A percentile compares a stretch with the other conserved stretches of the same genome.
These are phyloP conservation scores for Jackrogersella minutella DNA, from an alignment of 495 filamentous ascomycete species.

Conservation along the genomic window DNA sequence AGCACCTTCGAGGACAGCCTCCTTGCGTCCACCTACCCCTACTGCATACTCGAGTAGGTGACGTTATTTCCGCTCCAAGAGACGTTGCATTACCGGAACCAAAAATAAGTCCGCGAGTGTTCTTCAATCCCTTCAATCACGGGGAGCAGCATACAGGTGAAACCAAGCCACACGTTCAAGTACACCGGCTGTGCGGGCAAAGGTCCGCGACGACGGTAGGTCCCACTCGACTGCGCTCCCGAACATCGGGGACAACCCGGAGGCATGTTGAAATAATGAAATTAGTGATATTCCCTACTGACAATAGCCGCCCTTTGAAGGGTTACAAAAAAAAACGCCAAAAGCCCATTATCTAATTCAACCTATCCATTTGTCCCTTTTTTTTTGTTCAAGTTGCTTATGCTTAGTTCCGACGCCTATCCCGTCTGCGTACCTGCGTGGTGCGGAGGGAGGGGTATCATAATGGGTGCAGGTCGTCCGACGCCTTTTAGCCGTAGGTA, in stretches of 20 bases:
- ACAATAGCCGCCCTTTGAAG: constrained; percentile 14
- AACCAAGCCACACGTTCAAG: neutral
- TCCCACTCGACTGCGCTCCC: neutral
- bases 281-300: constrained; percentile 27
- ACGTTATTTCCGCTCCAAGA: neutral
- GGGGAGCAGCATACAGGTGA: neutral
- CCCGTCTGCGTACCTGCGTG: constrained; percentile 13
- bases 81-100: neutral
- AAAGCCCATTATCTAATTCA: constrained; percentile 24
- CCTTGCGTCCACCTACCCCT: neutral
- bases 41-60: neutral
- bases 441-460: constrained; percentile 33
- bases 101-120: neutral
- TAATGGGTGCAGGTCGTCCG: constrained; percentile 25
- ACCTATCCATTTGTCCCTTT: constrained; percentile 13
- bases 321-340: constrained; percentile 18
- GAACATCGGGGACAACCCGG: neutral
- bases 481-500: neutral
- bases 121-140: neutral
- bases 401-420: constrained; percentile 5
- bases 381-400: constrained; percentile 13
- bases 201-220: neutral
- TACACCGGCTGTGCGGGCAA: neutral
- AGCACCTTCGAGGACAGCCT: too few species aligned
- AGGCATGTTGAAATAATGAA: neutral